phyloP scores from a whole-genome alignment of 1,284 basidiomycete species.

The Puccinia brachypodii region DNA sequence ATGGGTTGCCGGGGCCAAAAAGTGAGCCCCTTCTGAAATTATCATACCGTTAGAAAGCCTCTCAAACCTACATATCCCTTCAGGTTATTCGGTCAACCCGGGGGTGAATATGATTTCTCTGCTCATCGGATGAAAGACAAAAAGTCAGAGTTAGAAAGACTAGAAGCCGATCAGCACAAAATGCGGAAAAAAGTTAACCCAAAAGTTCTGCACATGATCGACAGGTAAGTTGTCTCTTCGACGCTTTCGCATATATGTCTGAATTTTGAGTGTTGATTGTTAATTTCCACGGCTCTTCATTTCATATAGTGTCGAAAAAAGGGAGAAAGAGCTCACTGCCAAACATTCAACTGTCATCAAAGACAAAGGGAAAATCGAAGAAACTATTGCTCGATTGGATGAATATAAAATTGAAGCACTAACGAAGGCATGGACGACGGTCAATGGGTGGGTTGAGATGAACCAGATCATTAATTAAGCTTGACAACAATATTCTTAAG shows the following conservation, averaged over 20 bases:
- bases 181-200: slow-evolving; percentile 95
- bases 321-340: slow-evolving; percentile 79
- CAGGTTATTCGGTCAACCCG: slow-evolving; percentile 74
- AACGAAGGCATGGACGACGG: slow-evolving; percentile 92
- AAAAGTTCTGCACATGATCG: slow-evolving; percentile 94
- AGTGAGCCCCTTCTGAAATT: slow-evolving; percentile 62
- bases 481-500: slow-evolving; percentile 28
- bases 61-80: not conserved
- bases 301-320: slow-evolving; percentile 80
- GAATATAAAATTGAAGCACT: slow-evolving; percentile 91
- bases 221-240: slow-evolving; percentile 70
- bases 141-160: slow-evolving; percentile 69
- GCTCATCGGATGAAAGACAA: slow-evolving; percentile 69
- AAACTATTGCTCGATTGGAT: slow-evolving; percentile 89
- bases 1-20: slow-evolving; percentile 84
- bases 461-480: not conserved
- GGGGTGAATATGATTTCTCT: slow-evolving; percentile 79
- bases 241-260: too few species aligned
- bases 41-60: not conserved
- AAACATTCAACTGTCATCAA: slow-evolving; percentile 86
- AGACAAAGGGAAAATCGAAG: slow-evolving; percentile 94
- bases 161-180: slow-evolving; percentile 76
- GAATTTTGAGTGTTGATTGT: not conserved
- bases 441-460: slow-evolving; percentile 75
- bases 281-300: not conserved